phyloP scores from a whole-genome alignment of 495 filamentous ascomycete species.

The Trichoderma virens region DNA sequence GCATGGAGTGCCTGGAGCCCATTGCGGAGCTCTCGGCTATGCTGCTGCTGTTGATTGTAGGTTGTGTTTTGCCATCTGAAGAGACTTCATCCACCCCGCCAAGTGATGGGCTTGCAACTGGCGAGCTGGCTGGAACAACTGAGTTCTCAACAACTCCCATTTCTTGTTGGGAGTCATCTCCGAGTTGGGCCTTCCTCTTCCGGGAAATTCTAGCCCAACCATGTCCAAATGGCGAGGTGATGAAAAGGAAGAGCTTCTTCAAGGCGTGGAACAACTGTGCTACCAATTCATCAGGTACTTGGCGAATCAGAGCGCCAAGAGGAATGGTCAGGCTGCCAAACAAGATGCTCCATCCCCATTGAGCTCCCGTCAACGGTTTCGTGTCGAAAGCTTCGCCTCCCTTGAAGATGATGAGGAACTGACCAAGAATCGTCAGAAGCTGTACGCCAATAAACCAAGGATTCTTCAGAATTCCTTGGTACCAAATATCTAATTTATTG shows the following conservation, averaged over 20 bases:
- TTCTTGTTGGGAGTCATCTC: not conserved
- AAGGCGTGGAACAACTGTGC: not conserved
- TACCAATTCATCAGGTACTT: not conserved
- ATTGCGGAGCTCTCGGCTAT: conserved; percentile 2
- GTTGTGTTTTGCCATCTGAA: not conserved
- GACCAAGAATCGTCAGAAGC: conserved; percentile 66
- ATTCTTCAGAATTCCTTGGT: conserved; percentile 70
- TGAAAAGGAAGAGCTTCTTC: conserved; percentile 2
- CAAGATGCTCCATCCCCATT: not conserved
- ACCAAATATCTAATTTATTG: conserved; percentile 78
- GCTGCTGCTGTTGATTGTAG: not conserved
- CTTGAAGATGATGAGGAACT: conserved; percentile 69
- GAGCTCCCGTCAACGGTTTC: not conserved
- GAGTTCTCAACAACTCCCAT: not conserved
- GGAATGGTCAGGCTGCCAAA: conserved; percentile 3
- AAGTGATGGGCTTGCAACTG: not conserved
- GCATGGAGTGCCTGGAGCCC: too few species aligned
- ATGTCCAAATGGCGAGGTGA: not conserved
- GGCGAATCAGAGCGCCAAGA: not conserved
- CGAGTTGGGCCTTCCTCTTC: not conserved
- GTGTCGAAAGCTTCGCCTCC: not conserved
- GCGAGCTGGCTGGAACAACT: not conserved
- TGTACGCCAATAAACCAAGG: conserved; percentile 80
- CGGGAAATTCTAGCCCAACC: not conserved
- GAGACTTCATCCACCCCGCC: not conserved